phyloP scores from a whole-genome alignment of 2,329 filamentous ascomycete species.

The Xylariaceae sp. region DNA sequence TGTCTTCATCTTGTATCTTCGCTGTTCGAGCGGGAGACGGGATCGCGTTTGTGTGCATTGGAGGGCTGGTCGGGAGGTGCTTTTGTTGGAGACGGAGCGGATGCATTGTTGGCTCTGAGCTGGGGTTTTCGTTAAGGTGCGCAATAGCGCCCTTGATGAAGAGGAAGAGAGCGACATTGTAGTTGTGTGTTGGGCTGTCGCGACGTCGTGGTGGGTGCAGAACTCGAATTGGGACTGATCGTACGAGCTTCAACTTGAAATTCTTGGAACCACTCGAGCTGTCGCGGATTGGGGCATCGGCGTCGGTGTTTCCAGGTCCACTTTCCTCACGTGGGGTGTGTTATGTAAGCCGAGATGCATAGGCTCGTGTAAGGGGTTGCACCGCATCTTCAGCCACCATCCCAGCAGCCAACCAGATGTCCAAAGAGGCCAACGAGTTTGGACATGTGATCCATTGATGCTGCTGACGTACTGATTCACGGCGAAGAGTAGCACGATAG shows the following conservation, averaged over 20 bases:
- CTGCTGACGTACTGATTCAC: too few relatives aligned
- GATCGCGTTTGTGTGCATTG: slow-evolving; percentile 4
- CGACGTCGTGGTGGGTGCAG: background rate
- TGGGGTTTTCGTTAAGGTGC: slow-evolving; percentile 14
- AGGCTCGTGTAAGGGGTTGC: too few relatives aligned
- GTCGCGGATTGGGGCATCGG: background rate
- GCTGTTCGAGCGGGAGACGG: slow-evolving; percentile 26
- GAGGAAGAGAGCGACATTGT: slow-evolving; percentile 25
- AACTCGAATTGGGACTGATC: background rate
- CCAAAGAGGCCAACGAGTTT: too few relatives aligned
- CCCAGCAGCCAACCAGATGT: too few relatives aligned
- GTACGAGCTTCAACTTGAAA: background rate
- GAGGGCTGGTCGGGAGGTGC: slow-evolving; percentile 6
- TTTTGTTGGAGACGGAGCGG: slow-evolving; percentile 6
- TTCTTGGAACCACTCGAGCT: background rate
- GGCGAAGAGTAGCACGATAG: too few relatives aligned
- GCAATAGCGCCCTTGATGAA: slow-evolving; percentile 23
- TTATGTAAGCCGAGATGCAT: too few relatives aligned
- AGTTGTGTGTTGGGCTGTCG: slow-evolving; percentile 1
- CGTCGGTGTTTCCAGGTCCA: too few relatives aligned
- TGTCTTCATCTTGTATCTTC: slow-evolving; percentile 47
- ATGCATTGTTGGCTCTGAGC: slow-evolving; percentile 13
- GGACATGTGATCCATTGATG: too few relatives aligned
- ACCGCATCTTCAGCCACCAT: too few relatives aligned
- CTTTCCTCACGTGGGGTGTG: too few relatives aligned